phyloP scores from a whole-genome alignment of 179 eudicot species.

The Vitellaria paradoxa region DNA sequence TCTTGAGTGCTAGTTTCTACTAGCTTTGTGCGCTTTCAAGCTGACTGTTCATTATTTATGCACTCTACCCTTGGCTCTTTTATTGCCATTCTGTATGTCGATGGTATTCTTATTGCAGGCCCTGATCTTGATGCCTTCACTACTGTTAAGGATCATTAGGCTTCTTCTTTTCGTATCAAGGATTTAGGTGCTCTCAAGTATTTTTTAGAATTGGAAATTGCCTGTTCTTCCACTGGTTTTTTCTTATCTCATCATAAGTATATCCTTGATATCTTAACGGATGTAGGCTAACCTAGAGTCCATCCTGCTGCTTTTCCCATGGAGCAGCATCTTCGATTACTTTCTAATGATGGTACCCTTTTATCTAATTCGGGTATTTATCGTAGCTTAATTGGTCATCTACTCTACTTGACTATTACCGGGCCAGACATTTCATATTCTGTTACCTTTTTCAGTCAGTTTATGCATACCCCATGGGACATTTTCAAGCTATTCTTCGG shows the following conservation, averaged over 20 bases:
- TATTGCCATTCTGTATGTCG: neutral
- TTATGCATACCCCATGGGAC: neutral
- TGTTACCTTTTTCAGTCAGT: neutral
- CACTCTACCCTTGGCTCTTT: neutral
- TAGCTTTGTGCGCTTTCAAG: neutral
- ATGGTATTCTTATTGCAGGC: neutral
- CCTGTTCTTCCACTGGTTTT: neutral
- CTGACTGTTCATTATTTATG: neutral
- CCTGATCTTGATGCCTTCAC: neutral
- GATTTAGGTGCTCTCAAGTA: too few relatives aligned
- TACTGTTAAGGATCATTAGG: neutral
- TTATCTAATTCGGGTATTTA: neutral
- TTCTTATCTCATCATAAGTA: conserved; percentile 2
- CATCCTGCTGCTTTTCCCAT: neutral
- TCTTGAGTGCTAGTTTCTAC: neutral
- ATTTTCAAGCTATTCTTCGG: neutral
- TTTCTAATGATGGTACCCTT: neutral
- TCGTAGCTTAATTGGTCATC: neutral
- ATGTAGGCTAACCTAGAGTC: neutral
- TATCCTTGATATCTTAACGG: neutral
- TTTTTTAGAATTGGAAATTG: too few relatives aligned
- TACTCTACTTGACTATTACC: neutral
- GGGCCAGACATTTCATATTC: neutral
- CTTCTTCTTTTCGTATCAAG: neutral
- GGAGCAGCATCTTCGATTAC: neutral